Base-by-base conservation (phyloP, 2,329 filamentous ascomycete genomes). In the Aspergillus japonicus region DNA sequence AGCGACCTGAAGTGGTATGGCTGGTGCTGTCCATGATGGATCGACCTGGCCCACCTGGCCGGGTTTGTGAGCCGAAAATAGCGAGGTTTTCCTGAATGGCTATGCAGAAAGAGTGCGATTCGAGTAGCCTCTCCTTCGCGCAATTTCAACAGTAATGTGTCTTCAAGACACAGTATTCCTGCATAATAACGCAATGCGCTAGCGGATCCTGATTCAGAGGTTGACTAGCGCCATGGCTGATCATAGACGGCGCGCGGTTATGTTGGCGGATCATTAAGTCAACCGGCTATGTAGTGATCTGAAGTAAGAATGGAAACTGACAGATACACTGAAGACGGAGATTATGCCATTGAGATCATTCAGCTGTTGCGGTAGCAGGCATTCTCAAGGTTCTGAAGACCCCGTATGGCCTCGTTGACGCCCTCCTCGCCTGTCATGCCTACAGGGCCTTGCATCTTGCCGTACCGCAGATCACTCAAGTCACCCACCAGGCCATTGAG, bases 391-490 rank as follows among this genome's bases (percentile, higher is more conserved):
- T 83, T 82, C 62, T 81, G 78, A 39, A 95, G 78, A 5, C 88
- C 88, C 50, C 88, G 84, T 19, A 92, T 77, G 31, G 91, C 84
- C 65, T 92, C 88, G 50, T 86, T 82, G 26, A 81, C 81, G 33
- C 93, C 76, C 60, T 86, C 81, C 23, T 81, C 74, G 24, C 63
- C 64, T 63, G 90, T 89, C 39, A 85, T 82, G 11, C 75, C 77
- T 23, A 75, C 72, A 24, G 78, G 72, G 24, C 77, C 77, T 44
- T 77, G 75, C 59, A 95, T 83, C 57, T 87, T 87, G 42, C 92
- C 92, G 69, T 95, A 94, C 50, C 90, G 87, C 57, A 96, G 81
- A 75, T 96, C 91, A 74, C 91, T 96, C 72, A 96, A 78, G 51
- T 85, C 86, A 33, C 89, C 89, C 16, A 95, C 83, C 0, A 83